Percentiles rank a stretch among this genome's conserved stretches.
Evolutionary conservation across 305 asterid genomes (phyloP).

Genomic region (Fraxinus floribunda): DNA sequence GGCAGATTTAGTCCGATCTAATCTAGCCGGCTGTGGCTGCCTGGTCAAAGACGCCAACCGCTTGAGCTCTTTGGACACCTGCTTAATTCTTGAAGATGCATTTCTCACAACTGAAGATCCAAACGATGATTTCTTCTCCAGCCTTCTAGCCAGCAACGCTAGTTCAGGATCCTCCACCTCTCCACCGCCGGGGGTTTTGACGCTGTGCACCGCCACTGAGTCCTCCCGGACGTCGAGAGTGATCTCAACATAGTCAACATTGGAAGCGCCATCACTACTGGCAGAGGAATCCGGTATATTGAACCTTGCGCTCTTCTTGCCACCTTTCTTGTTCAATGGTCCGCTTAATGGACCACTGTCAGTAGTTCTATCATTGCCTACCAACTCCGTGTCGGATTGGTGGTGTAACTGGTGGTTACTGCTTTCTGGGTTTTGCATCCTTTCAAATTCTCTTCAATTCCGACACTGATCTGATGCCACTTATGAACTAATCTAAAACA

Average conservation of each 20-base stretch:
- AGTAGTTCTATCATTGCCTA: not conserved
- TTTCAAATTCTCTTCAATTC: not conserved
- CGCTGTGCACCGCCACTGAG: conserved; percentile 92
- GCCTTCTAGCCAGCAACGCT: conserved; percentile 67
- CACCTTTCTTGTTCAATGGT: not conserved
- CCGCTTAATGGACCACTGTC: not conserved
- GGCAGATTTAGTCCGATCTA: conserved; percentile 62
- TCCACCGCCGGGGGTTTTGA: conserved; percentile 82
- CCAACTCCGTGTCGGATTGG: not conserved
- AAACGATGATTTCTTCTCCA: conserved; percentile 72
- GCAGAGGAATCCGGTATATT: conserved; percentile 40
- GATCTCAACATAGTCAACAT: conserved; percentile 78
- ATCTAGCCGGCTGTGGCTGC: conserved; percentile 41
- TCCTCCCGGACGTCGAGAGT: conserved; percentile 82
- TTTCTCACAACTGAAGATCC: conserved; percentile 65
- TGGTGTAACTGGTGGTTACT: not conserved
- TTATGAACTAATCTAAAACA: not conserved
- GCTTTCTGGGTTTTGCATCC: not conserved
- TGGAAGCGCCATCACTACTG: conserved; percentile 8
- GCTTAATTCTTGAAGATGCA: conserved; percentile 71
- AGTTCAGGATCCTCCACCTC: conserved; percentile 90
- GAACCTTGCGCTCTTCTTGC: conserved; percentile 68
- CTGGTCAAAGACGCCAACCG: conserved; percentile 60
- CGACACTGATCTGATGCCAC: not conserved
- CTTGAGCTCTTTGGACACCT: conserved; percentile 85